Evolutionary conservation across 2,329 filamentous ascomycete species (phyloP), one percentile per base, ranked within the genome.

Genomic region (Colletotrichum cordylinicola): DNA sequence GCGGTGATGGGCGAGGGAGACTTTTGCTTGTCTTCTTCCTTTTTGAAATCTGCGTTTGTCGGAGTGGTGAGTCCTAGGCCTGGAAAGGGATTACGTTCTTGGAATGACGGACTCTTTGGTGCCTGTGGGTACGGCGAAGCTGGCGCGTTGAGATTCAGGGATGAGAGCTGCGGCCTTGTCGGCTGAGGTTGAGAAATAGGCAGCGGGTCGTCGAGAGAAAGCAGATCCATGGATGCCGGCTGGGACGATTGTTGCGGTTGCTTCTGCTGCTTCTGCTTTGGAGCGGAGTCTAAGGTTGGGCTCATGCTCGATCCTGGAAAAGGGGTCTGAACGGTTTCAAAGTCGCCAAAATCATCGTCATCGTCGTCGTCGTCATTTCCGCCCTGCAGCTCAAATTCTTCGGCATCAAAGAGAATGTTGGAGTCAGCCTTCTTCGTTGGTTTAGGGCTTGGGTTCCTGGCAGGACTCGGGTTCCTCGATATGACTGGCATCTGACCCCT

Each of bases 341-440:
- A 93, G 64, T 92, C 91, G 16, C 91, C 92, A 84, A 92, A 92
- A 37, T 90, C 90, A 62, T 89, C 89, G 27, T 90, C 83, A 9
- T 85, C 81, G n/a, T 85, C 81, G 16, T 85, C 84, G 8, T 85
- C 86, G 13, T 85, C 86, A 10, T 85, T 85, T 7, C 80, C 82
- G 4, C 80, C 81, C 39, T 86, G 82, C 16, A 86, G 80, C 69
- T 87, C 88, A 78, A 89, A 90, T 66, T 91, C 88, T 56, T 90
- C 89, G 43, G 90, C 93, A 82, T 95, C 93, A 81, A 95, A 95
- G 4, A 95, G 85, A 5, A 95, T 89, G 78, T 91, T 90, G 3
- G 89, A 83, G 58, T 91, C 84, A 2, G 81, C 43, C 64, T 72
- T 70, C 48, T 29, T 37, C 21, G 66, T 55, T 15, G 72, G 72